Evolutionary conservation across 2,329 filamentous ascomycete genomes (phyloP), one percentile per base, ranked within the genome.

Genomic region (Fusarium nodosum): DNA sequence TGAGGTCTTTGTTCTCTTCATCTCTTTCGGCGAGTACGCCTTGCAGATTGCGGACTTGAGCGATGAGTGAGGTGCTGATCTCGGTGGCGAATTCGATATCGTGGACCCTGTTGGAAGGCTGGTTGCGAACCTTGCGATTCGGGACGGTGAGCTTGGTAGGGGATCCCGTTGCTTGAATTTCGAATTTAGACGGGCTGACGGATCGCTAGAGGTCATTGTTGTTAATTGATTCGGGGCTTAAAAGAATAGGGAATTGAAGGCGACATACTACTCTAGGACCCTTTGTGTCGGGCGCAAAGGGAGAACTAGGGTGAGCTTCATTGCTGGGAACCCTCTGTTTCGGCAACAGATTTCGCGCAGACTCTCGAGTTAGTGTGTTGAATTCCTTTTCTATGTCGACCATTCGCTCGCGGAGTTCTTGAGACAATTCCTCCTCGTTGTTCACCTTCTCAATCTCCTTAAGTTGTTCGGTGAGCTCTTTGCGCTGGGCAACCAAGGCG

Each of bases 71-170:
- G 8, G 93, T 97, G 76, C 94, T 97, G 75, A 99, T 97, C 77
- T 99, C 95, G 52, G 96, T 94, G n/a, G 95, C 96, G 76, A 99
- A 97, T 74, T 97, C 94, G 76, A 99, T 97, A 76, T 99, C 96
- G 77, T 98, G 94, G 15, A 97, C 91, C 53, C 94, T 90, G 77
- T 90, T 96, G 12, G 91, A 88, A 3, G 93, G 92, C 77, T 97
- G 95, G 73, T 98, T 98, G 58, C 96, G 88, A 77, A 96, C 88
- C 78, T 94, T 96, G 72, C 95, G 89, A 72, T 93, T 95, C 2
- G 94, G 94, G 11, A 96, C 92, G 74, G 87, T 92, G 67, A 97
- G 85, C 81, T 98, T 99, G 44, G 93, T 94, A 4, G 95, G 95
- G 26, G 95, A 97, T 61, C 89, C 91, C 11, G 91, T 91, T 44